Conservation (phyloP, 179 eudicot genomes). For the Patellifolia procumbens region DNA sequence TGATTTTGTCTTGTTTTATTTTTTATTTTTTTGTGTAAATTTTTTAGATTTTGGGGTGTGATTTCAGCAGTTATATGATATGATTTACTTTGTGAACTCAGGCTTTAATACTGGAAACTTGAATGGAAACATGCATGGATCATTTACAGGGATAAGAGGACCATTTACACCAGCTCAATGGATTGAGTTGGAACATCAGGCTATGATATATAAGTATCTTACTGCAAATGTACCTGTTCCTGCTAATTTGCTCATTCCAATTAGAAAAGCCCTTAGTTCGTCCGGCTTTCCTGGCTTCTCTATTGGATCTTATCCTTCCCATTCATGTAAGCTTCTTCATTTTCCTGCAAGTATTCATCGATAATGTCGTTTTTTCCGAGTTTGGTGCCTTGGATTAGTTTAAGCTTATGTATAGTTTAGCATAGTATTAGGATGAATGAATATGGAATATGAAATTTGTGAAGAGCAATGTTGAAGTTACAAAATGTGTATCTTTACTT, state of each 20-base stretch:
- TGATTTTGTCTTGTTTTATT: conserved; percentile 1
- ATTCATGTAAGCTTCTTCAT: conserved; percentile 56
- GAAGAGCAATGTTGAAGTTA: not conserved
- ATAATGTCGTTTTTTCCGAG: not conserved
- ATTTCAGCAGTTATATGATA: conserved; percentile 10
- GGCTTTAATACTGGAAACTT: conserved; percentile 56
- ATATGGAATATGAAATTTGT: not conserved
- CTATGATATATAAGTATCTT: conserved; percentile 87
- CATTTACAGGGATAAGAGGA: conserved; percentile 62
- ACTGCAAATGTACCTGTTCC: conserved; percentile 83
- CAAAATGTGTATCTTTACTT: too few species aligned
- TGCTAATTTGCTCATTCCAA: conserved; percentile 74
- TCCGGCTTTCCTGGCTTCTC: conserved; percentile 59
- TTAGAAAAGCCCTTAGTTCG: conserved; percentile 71
- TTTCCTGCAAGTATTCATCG: not conserved
- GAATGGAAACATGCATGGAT: conserved; percentile 46
- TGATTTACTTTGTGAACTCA: conserved; percentile 27
- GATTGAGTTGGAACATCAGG: conserved; percentile 95
- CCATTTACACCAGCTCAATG: conserved; percentile 92
- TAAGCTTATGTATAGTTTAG: not conserved
- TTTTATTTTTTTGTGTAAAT: not conserved
- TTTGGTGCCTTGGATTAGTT: not conserved
- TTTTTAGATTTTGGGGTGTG: not conserved
- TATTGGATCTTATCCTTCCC: conserved; percentile 58
- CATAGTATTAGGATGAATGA: not conserved